Evolutionary conservation across 306 rosid species (phyloP), one percentile per base, ranked within the genome.

Genomic region (Cicer chorassanicum): DNA sequence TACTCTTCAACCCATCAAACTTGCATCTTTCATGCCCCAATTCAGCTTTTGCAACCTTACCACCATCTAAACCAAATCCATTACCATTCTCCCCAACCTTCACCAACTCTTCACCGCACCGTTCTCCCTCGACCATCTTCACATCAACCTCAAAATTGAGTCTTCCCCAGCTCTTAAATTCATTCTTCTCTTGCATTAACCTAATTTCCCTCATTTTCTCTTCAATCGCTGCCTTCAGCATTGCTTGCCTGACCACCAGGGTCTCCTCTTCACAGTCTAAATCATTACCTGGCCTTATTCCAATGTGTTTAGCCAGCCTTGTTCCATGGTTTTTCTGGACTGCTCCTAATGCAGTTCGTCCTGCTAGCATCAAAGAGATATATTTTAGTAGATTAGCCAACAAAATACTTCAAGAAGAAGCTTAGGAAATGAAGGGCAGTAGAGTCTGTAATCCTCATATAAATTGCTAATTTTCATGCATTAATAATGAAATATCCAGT

Each of bases 211-310:
- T 57, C 14, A 46, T 2, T 16, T 36, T 73, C 41, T 77, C 54
- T 45, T 67, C 68, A 18, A 77, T 62, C 15, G 62, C 54, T 4
- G 39, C 46, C 15, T 18, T 44, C 40, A 66, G 55, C 68, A 3
- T 72, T 11, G 66, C 70, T 7, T 77, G 79, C 55, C 79, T 75
- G 0, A 54, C 75, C 5, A 73, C 11, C 40, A 80, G 41, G 10
- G 21, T 8, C 55, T 13, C 29, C 7, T 80, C 83, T 1, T 66
- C 79, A 19, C 57, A 70, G 42, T 80, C 75, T 8, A 80, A 80
- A 34, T 80, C 75, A 29, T 29, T 42, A 53, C 24, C 11, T 16
- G 60, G 4, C 11, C 11, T 9, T 53, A 53, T 41, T 13, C n/a
- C 82, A 57, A 2, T 9, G 18, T 46, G 13, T 67, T 72, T 45